Percentiles rank a stretch among this genome's conserved stretches.
These are phyloP conservation scores for Crithidia fasciculata DNA, from an alignment of 208 protist species.

Conservation along the genomic window DNA sequence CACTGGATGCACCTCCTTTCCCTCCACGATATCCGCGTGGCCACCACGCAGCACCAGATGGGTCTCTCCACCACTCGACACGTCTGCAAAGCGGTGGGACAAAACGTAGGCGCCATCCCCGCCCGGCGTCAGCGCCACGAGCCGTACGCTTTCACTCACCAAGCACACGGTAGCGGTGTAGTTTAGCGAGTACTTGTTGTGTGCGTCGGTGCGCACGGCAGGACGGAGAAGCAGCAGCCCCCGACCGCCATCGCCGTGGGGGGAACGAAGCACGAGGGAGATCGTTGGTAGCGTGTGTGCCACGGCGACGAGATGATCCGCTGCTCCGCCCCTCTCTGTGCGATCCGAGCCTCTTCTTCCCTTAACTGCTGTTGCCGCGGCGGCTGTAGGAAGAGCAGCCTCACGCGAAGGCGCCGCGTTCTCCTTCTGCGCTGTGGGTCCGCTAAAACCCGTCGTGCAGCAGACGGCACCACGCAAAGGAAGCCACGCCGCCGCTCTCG, in stretches of 20 bases:
- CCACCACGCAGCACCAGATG: slow-evolving; percentile 23
- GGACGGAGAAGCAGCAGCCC: slow-evolving; percentile 30
- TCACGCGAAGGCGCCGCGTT: too few relatives aligned
- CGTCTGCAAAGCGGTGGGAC: slow-evolving; percentile 3
- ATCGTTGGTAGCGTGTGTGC: slow-evolving; percentile 30
- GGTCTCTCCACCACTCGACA: not conserved
- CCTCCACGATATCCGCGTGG: not conserved
- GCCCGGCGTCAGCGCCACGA: slow-evolving; percentile 12
- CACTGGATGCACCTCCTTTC: too few relatives aligned
- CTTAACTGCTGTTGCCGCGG: too few relatives aligned
- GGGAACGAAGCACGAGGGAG: not conserved
- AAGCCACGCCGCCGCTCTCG: not conserved
- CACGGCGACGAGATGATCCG: not conserved
- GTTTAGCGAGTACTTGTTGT: not conserved
- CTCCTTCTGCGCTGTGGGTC: too few relatives aligned
- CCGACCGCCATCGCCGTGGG: slow-evolving; percentile 4
- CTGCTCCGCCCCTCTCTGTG: too few relatives aligned
- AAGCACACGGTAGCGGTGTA: slow-evolving; percentile 9
- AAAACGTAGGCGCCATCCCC: slow-evolving; percentile 21
- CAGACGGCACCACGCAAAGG: not conserved
- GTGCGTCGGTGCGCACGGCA: not conserved
- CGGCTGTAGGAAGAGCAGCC: too few relatives aligned
- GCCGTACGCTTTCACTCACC: slow-evolving; percentile 28
- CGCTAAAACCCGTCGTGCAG: too few relatives aligned
- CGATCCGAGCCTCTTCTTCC: too few relatives aligned